Percentiles rank a stretch among this genome's conserved stretches.
phyloP scores from a whole-genome alignment of 768 basidiomycete species.

The Mycena belliarum region DNA sequence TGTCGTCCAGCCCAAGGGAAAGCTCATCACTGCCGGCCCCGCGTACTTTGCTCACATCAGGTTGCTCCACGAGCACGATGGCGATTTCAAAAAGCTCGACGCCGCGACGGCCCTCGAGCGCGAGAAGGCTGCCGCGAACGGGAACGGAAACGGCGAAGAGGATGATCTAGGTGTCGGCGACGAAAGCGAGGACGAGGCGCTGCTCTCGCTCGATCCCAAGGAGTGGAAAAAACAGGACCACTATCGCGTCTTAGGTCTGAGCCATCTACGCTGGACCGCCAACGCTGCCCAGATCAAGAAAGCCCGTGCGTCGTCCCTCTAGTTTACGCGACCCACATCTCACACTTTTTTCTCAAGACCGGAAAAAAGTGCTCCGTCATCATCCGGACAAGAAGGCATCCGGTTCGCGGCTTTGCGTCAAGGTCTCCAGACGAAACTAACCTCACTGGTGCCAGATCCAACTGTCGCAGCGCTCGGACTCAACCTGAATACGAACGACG shows the following conservation, averaged over 20 bases:
- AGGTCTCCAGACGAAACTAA: background rate
- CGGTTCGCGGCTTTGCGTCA: constrained; percentile 19
- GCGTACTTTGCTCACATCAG: constrained; percentile 85
- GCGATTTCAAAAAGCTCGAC: constrained; percentile 86
- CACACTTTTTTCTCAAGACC: constrained; percentile 53
- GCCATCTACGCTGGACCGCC: constrained; percentile 84
- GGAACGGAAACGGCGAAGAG: constrained; percentile 53
- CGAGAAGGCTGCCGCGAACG: constrained; percentile 45
- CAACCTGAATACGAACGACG: constrained; percentile 87
- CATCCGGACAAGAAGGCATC: constrained; percentile 94
- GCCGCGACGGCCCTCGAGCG: constrained; percentile 45
- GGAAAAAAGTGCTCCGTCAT: constrained; percentile 98
- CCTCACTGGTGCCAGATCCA: constrained; percentile 25
- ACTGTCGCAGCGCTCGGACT: constrained; percentile 50
- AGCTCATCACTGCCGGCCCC: constrained; percentile 80
- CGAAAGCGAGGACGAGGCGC: constrained; percentile 74
- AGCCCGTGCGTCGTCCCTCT: constrained; percentile 67
- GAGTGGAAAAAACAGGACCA: constrained; percentile 99
- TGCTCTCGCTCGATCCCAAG: constrained; percentile 86
- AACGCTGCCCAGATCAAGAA: constrained; percentile 92
- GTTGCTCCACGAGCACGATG: constrained; percentile 69
- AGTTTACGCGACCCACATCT: background rate
- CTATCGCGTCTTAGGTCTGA: constrained; percentile 94
- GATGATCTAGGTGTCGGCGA: constrained; percentile 88
- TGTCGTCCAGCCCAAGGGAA: constrained; percentile 19